These are phyloP conservation scores for Artemisia annua DNA, from an alignment of 129 eudicot genomes.

Conservation along the genomic window DNA sequence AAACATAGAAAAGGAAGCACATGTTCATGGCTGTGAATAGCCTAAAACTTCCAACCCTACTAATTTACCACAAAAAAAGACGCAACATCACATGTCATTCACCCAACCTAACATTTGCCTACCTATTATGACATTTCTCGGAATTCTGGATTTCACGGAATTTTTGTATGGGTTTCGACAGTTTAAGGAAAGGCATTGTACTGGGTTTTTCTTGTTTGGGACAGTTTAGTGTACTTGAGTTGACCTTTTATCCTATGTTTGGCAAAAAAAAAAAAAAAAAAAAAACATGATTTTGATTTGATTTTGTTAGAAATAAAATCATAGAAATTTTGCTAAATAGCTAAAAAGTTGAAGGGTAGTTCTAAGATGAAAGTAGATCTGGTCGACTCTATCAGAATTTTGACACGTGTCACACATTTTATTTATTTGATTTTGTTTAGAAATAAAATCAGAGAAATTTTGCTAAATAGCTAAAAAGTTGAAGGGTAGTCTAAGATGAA, in stretches of 20 bases:
- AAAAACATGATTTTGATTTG: too few species aligned
- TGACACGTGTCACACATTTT: too few species aligned
- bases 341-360: too few species aligned
- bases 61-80: constrained; percentile 25
- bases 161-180: constrained; percentile 47
- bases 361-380: too few species aligned
- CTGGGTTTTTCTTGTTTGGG: constrained; percentile 23
- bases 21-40: not conserved
- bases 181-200: constrained; percentile 33
- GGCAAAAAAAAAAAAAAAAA: too few species aligned
- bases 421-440: too few species aligned
- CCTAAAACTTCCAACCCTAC: constrained; percentile 19
- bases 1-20: constrained; percentile 6
- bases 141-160: constrained; percentile 58
- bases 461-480: too few species aligned
- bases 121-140: constrained; percentile 79
- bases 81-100: not conserved
- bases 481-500: too few species aligned
- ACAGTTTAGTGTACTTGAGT: not conserved
- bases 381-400: too few species aligned
- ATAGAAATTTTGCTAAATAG: too few species aligned
- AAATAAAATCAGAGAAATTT: too few species aligned
- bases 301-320: too few species aligned
- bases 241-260: not conserved
- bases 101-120: not conserved